Percentiles rank a stretch among this genome's conserved stretches.
Conservation (phyloP, 495 filamentous ascomycete species). For the Tuber borchii region DNA sequence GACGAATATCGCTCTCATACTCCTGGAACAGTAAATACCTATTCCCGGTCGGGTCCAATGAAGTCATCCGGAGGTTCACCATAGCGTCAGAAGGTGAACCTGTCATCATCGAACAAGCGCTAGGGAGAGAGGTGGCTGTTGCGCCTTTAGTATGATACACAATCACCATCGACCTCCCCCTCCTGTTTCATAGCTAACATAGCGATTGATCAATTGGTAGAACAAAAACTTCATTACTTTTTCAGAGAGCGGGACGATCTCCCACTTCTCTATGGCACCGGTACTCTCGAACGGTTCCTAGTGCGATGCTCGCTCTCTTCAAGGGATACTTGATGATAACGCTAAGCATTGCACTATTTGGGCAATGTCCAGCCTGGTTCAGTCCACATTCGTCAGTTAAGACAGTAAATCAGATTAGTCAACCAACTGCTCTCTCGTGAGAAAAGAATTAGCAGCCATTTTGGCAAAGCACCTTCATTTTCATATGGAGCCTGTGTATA, state of each 20-base stretch:
- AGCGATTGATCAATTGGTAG: slow-evolving; percentile 40
- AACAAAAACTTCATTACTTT: slow-evolving; percentile 80
- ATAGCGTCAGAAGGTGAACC: slow-evolving; percentile 88
- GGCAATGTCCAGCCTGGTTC: no score
- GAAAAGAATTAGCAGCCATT: no score
- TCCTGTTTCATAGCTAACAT: slow-evolving; percentile 1
- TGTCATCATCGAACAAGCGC: slow-evolving; percentile 76
- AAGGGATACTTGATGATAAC: no score
- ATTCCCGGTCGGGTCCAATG: slow-evolving; percentile 84
- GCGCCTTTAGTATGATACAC: slow-evolving; percentile 54
- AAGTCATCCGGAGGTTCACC: slow-evolving; percentile 80
- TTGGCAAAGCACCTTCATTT: no score
- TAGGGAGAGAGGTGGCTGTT: slow-evolving; percentile 70
- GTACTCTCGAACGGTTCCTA: slow-evolving; percentile 69
- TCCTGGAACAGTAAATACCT: slow-evolving; percentile 63
- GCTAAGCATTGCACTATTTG: no score
- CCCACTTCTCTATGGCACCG: slow-evolving; percentile 73
- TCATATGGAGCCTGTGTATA: no score
- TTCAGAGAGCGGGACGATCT: slow-evolving; percentile 89
- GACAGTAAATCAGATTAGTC: no score
- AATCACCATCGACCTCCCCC: slow-evolving; percentile 7
- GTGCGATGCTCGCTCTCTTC: slow-evolving; percentile 75
- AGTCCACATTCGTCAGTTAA: no score
- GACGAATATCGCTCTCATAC: slow-evolving; percentile 59
- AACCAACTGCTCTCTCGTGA: no score